A percentile compares a stretch with the other conserved stretches of the same genome.
Conservation (phyloP, 441 rosid species). For the Theobroma grandiflorum region DNA sequence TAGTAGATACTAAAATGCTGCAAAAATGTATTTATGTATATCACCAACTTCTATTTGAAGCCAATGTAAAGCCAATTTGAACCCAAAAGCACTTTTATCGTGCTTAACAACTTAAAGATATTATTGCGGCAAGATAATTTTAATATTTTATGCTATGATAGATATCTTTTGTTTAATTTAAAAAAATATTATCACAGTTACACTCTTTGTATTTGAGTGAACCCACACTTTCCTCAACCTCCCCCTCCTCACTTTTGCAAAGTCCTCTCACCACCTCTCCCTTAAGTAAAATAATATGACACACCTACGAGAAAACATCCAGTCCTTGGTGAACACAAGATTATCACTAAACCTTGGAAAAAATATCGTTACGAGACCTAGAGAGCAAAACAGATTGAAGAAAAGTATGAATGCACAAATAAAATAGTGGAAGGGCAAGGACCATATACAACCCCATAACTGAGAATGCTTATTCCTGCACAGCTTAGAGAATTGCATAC, state of each 20-base stretch:
- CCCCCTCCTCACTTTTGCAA: neutral
- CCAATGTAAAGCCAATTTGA: constrained; percentile 19
- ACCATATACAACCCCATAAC: neutral
- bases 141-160: neutral
- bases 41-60: constrained; percentile 13
- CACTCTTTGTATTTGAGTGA: constrained; percentile 3
- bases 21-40: neutral
- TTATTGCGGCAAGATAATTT: neutral
- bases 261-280: neutral
- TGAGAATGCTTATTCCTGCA: no score
- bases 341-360: no score
- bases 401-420: neutral
- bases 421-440: neutral
- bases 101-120: constrained; percentile 19
- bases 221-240: neutral
- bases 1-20: constrained; percentile 4
- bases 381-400: neutral
- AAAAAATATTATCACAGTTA: constrained; percentile 15
- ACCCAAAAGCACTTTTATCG: neutral
- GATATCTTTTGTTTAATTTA: neutral
- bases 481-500: no score
- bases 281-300: neutral
- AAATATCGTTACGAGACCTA: neutral
- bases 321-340: neutral
- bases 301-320: neutral